Base-by-base conservation (phyloP, 2,329 filamentous ascomycete species). In the Trichoderma gracile region DNA sequence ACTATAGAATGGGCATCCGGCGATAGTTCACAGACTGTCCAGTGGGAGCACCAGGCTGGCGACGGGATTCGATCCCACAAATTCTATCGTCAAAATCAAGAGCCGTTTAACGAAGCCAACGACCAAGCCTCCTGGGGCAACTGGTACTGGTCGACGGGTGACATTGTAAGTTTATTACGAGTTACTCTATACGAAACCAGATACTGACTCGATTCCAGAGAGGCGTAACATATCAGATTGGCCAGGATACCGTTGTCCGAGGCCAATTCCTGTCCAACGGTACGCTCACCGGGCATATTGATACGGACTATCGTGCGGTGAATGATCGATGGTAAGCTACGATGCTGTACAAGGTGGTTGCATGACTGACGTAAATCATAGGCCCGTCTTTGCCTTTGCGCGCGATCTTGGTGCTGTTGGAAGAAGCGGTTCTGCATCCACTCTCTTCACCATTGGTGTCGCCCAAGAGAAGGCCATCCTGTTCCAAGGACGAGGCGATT, bases 41-140 rank as follows among this genome's bases (percentile, higher is more conserved):
- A 87, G 69, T 93, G 90, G 90, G 82, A 86, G 53, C 84, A 84
- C 66, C 81, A 78, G 42, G 79, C 77, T 1, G 71, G 71, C 12
- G 77, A 81, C 30, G 80, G 78, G 3, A 78, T 91, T 43, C 80
- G 82, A 6, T 91, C 89, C 71, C 89, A 92, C 77, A 82, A 83
- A 55, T 84, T 91, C 64, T 82, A 81, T 68, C 81, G 85, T 50
- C 79, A 82, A 66, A 74, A 80, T 9, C 89, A 94, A 74, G 77
- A 84, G 55, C 77, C 87, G 19, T 89, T 95, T 62, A 84, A 85
- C 1, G 92, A 96, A 73, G 78, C 79, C 14, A 78, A 78, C 46
- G 89, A 96, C 71, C 87, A 89, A 68, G 84, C 91, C 0, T 89
- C 92, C 78, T 96, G 92, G 92, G 92, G 92, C 2, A 87, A 85